Percentiles rank a stretch among this genome's conserved stretches.
phyloP scores from a whole-genome alignment of 2,329 filamentous ascomycete species.

The Ascochyta clinopodiicola region DNA sequence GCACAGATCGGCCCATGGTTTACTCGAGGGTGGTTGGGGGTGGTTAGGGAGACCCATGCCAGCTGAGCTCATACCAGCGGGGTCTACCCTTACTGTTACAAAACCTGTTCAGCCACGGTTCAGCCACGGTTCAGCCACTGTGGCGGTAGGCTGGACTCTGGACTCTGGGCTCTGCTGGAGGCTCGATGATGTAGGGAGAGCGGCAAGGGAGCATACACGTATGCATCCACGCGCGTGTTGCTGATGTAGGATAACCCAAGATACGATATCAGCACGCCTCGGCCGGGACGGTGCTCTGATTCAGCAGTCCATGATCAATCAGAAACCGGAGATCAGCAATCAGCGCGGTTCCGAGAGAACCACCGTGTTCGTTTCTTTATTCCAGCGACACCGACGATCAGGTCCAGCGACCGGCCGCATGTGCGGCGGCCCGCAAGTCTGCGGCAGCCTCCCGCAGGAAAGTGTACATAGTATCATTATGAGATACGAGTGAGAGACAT shows the following conservation, averaged over 20 bases:
- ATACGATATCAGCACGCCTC: too few species aligned
- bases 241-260: neutral
- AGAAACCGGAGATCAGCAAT: neutral
- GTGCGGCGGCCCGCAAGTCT: constrained; percentile 15
- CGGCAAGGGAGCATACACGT: neutral
- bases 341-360: constrained; percentile 1
- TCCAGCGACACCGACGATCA: constrained; percentile 1
- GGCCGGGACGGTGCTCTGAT: neutral
- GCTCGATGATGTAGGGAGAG: constrained; percentile 1
- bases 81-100: too few species aligned
- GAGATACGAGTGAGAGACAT: neutral
- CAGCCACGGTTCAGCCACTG: constrained; percentile 8
- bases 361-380: neutral
- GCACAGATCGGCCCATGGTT: constrained; percentile 16
- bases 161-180: neutral
- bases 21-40: constrained; percentile 13
- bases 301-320: neutral
- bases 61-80: constrained; percentile 9
- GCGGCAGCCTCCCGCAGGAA: constrained; percentile 6
- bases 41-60: constrained; percentile 1
- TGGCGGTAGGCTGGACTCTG: constrained; percentile 11
- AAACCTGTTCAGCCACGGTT: too few species aligned
- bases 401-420: constrained; percentile 13
- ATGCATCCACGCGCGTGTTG: neutral
- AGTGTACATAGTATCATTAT: neutral